A percentile compares a stretch with the other conserved stretches of the same genome.
These are phyloP conservation scores for Acorus calamus DNA, from an alignment of 106 monocot genomes.

Conservation along the genomic window DNA sequence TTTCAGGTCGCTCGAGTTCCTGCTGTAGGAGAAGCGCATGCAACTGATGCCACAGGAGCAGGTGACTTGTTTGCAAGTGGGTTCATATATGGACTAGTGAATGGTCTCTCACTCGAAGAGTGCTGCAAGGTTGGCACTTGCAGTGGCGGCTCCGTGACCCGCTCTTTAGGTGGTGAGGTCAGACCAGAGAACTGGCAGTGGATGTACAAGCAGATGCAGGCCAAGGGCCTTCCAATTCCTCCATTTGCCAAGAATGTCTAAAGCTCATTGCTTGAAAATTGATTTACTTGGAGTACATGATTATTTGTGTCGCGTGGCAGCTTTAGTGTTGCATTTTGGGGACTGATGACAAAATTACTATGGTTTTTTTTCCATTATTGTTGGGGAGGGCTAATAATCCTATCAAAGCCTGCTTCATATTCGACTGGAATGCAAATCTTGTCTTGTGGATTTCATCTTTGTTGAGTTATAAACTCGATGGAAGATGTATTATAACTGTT, in stretches of 20 bases:
- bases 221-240: conserved; percentile 47
- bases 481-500: no score
- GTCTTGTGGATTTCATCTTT: no score
- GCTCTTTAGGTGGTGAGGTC: conserved; percentile 79
- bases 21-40: conserved; percentile 42
- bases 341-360: no score
- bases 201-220: conserved; percentile 77
- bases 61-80: conserved; percentile 94
- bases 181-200: conserved; percentile 87
- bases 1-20: conserved; percentile 50
- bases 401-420: no score
- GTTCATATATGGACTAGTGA: conserved; percentile 78
- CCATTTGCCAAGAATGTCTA: conserved; percentile 2
- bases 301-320: no score
- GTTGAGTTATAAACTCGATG: no score
- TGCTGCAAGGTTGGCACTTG: conserved; percentile 78
- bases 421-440: no score
- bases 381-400: no score
- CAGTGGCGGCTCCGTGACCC: conserved; percentile 66
- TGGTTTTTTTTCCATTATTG: no score
- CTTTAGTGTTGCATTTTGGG: no score
- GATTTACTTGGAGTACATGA: no score
- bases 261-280: no score
- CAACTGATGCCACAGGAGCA: conserved; percentile 78
- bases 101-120: conserved; percentile 62